Percentiles rank a stretch among this genome's conserved stretches.
Conservation (phyloP, 1,139 yeast genomes). For the Debaryomyces sp. region DNA sequence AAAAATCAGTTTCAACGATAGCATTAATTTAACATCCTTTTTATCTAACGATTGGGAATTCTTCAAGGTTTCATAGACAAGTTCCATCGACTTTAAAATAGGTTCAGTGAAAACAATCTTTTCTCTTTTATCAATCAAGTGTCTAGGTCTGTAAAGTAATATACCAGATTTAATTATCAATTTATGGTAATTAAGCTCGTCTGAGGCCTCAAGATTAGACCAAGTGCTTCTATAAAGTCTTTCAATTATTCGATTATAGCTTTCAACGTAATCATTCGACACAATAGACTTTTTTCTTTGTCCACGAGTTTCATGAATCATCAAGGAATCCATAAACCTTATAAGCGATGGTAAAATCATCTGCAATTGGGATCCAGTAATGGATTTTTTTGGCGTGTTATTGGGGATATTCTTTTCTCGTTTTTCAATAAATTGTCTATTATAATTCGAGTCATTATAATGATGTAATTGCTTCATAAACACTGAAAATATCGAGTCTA, state of each 20-base stretch:
- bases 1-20: conserved; percentile 21
- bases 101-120: conserved; percentile 19
- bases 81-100: conserved; percentile 25
- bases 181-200: conserved; percentile 24
- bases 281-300: conserved; percentile 16
- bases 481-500: conserved; percentile 32
- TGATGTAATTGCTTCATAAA: conserved; percentile 39
- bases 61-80: conserved; percentile 23
- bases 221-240: conserved; percentile 30
- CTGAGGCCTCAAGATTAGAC: conserved; percentile 21
- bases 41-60: conserved; percentile 15
- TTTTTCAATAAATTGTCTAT: conserved; percentile 18
- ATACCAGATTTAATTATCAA: conserved; percentile 33
- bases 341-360: conserved; percentile 16
- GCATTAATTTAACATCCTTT: conserved; percentile 22
- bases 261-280: conserved; percentile 26
- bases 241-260: conserved; percentile 27
- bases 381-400: conserved; percentile 27
- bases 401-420: conserved; percentile 17
- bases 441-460: conserved; percentile 35
- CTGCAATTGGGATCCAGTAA: conserved; percentile 27
- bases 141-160: conserved; percentile 30
- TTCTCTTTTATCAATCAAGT: conserved; percentile 23
- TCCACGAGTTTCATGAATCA: conserved; percentile 21
- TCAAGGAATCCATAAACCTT: conserved; percentile 24